Base-by-base conservation (phyloP, 1,284 basidiomycete genomes). In the Trichosporon inkin region DNA sequence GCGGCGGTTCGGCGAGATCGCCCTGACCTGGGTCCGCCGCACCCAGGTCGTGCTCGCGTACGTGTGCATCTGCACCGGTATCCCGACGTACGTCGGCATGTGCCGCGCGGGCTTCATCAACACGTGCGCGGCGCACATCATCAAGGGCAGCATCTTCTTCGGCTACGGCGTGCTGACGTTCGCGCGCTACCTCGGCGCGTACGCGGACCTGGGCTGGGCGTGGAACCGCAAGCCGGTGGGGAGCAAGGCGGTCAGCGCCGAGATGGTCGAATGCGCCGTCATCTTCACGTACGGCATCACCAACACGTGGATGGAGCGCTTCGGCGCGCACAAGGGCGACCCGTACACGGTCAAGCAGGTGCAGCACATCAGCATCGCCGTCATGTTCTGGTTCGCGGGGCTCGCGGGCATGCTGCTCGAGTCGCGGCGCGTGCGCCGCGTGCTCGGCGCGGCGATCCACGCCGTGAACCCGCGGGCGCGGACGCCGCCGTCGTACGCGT, bases 301-400 rank as follows among this genome's bases (percentile, higher is more conserved):
- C 47, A 96, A 98, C 75, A 93, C 89, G 8, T 98, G 92, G 92
- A 92, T 98, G 90, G 94, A 98, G 77, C 85, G 91, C 54, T 90
- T 96, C 68, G 93, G 92, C 8, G 88, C 87, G 0, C 77, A 84
- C 19, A 78, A 88, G 0, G 91, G 90, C 17, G 87, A 89, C 71
- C 90, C 93, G 3, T 96, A 85, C 78, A 90, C 90, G 1, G 89
- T 93, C 53, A 96, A 95, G 79, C 86, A 97, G 75, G 84, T 97
- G 19, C 92, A 98, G 75, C 95, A 98, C 75, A 95, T 96, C 65
- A 86, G 88, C 59, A 97, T 98, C 63, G 93, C 93, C 10, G 75
- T 81, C 62, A 79, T 72, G 89, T 97, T 95, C 79, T 96, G 91
- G 87, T 95, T 93, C 69, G 92, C 90, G 10, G 94, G 94, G 4